Evolutionary conservation across 345 rosid genomes (phyloP).

Genomic region (Euphorbia lathyris): DNA sequence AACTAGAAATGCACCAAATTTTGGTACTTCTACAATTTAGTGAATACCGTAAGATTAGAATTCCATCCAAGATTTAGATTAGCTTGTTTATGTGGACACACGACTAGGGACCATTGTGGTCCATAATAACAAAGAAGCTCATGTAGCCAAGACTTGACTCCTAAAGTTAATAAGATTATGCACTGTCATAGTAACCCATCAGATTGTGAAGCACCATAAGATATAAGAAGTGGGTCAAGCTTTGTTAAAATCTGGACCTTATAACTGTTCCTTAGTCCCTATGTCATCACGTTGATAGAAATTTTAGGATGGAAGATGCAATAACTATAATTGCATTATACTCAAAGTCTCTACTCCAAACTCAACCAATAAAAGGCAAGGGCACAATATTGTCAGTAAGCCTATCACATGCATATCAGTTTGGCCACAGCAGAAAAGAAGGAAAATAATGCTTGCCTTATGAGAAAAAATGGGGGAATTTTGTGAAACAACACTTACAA

Average conservation of each 20-base stretch:
- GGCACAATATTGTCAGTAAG: not conserved
- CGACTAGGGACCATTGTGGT: not conserved
- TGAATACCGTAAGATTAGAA: not conserved
- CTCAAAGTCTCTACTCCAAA: not conserved
- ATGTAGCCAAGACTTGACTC: not conserved
- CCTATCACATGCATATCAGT: not conserved
- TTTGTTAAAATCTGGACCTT: not conserved
- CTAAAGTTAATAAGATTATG: not conserved
- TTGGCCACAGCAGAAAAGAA: not conserved
- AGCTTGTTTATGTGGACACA: not conserved
- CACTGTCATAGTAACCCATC: not conserved
- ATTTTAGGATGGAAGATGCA: not conserved
- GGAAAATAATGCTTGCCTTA: not conserved
- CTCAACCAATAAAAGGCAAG: not conserved
- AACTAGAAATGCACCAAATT: not conserved
- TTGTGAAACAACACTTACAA: slow-evolving; percentile 50
- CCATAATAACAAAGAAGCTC: not conserved
- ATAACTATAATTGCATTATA: too few relatives aligned
- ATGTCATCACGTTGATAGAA: not conserved
- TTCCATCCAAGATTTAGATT: not conserved
- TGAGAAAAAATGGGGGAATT: slow-evolving; percentile 1
- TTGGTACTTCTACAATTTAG: not conserved
- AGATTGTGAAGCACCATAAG: not conserved
- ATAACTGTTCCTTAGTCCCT: not conserved
- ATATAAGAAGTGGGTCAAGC: not conserved